A percentile compares a stretch with the other conserved stretches of the same genome.
Evolutionary conservation across 345 rosid genomes (phyloP).

Genomic region (Mangifera indica): DNA sequence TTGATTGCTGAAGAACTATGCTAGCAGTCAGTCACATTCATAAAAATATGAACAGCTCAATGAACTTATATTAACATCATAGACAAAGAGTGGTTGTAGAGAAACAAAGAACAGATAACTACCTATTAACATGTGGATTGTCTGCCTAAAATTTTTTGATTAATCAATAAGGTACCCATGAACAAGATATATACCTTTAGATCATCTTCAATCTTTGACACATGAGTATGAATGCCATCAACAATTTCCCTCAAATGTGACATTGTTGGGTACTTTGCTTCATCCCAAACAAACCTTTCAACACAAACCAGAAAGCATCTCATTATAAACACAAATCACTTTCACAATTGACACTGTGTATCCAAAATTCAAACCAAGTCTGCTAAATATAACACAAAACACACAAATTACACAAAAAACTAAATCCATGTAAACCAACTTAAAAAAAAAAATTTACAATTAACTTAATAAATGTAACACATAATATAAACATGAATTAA

Average conservation of each 20-base stretch:
- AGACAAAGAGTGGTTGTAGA: background rate
- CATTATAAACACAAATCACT: conserved; percentile 1
- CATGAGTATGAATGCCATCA: conserved; percentile 74
- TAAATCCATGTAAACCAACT: background rate
- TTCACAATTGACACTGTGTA: background rate
- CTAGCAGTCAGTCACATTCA: background rate
- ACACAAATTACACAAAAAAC: background rate
- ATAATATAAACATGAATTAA: background rate
- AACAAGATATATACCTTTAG: conserved; percentile 65
- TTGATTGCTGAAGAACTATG: background rate
- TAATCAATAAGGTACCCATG: background rate
- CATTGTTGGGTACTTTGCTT: conserved; percentile 93
- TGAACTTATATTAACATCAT: background rate
- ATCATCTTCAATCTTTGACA: conserved; percentile 96
- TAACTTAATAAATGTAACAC: background rate
- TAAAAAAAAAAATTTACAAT: background rate
- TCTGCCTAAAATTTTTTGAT: background rate
- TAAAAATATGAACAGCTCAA: background rate
- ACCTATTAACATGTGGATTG: background rate
- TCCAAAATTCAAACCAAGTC: background rate
- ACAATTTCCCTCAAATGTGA: conserved; percentile 89
- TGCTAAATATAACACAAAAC: background rate
- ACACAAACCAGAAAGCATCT: conserved; percentile 21
- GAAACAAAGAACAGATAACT: background rate
- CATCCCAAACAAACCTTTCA: conserved; percentile 95